These are phyloP conservation scores for Bacidia gigantensis DNA, from an alignment of 495 filamentous ascomycete species.

Conservation along the genomic window DNA sequence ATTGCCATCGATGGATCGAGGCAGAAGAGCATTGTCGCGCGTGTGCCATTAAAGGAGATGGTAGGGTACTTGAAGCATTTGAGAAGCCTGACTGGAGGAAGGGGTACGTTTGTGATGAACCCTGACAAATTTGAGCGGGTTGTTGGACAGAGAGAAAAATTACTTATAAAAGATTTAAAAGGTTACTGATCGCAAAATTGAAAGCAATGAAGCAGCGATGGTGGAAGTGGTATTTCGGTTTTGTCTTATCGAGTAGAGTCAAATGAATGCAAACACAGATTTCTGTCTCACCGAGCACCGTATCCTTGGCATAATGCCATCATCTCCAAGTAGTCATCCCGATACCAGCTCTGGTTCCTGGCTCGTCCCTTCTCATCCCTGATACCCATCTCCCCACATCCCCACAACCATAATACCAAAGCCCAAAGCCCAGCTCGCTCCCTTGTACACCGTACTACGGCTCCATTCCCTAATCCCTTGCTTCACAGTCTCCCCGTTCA, in stretches of 20 bases:
- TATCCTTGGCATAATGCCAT: not conserved
- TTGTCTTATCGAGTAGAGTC: not conserved
- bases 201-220: too few relatives aligned
- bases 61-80: slow-evolving; percentile 88
- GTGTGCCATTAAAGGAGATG: slow-evolving; percentile 92
- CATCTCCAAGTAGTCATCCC: not conserved
- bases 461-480: slow-evolving; percentile 53
- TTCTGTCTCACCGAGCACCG: not conserved
- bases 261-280: not conserved
- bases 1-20: slow-evolving; percentile 5
- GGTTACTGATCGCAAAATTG: too few relatives aligned
- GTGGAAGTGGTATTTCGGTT: not conserved
- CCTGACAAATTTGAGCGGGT: slow-evolving; percentile 85
- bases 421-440: slow-evolving; percentile 47
- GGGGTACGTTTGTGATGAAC: slow-evolving; percentile 85
- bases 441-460: slow-evolving; percentile 44
- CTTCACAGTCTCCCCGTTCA: slow-evolving; percentile 75
- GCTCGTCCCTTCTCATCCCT: not conserved
- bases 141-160: slow-evolving; percentile 47
- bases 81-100: slow-evolving; percentile 71
- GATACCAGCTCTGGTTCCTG: not conserved
- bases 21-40: slow-evolving; percentile 56
- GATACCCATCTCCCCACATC: slow-evolving; percentile 68
- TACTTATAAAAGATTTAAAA: slow-evolving; percentile 38
- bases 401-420: slow-evolving; percentile 69